Conservation (phyloP, 345 rosid genomes). For the Salix caprea region DNA sequence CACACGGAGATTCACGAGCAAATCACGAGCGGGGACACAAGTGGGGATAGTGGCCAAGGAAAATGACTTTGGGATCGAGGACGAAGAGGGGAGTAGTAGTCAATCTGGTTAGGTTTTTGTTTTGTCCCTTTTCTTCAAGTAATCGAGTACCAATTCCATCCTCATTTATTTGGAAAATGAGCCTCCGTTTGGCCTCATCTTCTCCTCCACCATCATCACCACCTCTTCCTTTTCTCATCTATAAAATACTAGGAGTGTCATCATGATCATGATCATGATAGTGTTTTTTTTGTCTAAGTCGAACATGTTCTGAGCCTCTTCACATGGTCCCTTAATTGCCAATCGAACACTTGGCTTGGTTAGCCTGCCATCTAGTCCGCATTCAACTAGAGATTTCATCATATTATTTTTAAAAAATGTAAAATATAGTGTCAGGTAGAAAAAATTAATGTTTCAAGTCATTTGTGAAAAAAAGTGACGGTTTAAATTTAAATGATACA, state of each 20-base stretch:
- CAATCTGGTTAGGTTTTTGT: slow-evolving; percentile 40
- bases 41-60: background rate
- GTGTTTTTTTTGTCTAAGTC: slow-evolving; percentile 25
- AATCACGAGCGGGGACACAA: background rate
- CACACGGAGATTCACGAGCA: background rate
- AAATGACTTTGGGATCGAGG: background rate
- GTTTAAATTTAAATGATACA: no score
- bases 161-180: slow-evolving; percentile 29
- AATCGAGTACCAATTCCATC: slow-evolving; percentile 40
- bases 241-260: slow-evolving; percentile 7
- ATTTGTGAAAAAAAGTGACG: no score
- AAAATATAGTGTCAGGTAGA: no score
- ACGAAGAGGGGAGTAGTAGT: slow-evolving; percentile 16
- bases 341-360: slow-evolving; percentile 9
- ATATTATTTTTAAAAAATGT: background rate
- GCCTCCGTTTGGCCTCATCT: slow-evolving; percentile 31
- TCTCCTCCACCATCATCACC: slow-evolving; percentile 16
- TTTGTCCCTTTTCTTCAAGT: slow-evolving; percentile 25
- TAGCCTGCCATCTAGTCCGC: slow-evolving; percentile 8
- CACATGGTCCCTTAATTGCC: slow-evolving; percentile 28
- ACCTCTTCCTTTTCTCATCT: slow-evolving; percentile 7
- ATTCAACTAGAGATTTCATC: background rate
- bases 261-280: slow-evolving; percentile 19
- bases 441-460: no score
- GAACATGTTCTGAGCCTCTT: slow-evolving; percentile 22